phyloP scores from a whole-genome alignment of 257 asterid species.

The Lantana camara region DNA sequence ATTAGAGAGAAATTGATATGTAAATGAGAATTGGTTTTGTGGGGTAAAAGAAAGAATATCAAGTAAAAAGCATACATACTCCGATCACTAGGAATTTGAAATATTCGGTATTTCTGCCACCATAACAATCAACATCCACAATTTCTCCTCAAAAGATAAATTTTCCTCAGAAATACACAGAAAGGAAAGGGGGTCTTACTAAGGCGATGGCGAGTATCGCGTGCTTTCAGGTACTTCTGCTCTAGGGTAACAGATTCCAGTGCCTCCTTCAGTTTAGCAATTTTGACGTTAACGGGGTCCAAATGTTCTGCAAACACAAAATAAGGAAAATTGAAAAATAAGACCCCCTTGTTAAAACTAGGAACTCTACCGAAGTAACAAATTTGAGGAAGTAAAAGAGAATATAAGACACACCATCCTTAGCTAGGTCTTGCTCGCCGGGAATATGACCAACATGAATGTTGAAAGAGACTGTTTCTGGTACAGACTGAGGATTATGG shows the following conservation, averaged over 20 bases:
- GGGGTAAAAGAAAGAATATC: too few relatives aligned
- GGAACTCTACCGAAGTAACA: background rate
- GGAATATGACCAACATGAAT: conserved; percentile 91
- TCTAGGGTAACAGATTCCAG: conserved; percentile 74
- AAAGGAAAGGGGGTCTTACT: conserved; percentile 48
- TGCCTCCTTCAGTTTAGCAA: conserved; percentile 87
- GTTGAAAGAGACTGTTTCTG: conserved; percentile 85
- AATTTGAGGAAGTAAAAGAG: conserved; percentile 9
- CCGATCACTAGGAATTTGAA: too few relatives aligned
- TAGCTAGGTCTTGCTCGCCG: conserved; percentile 68
- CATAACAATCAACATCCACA: too few relatives aligned
- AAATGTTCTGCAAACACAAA: conserved; percentile 48
- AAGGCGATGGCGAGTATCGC: conserved; percentile 73
- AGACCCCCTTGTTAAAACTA: background rate
- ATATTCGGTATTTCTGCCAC: too few relatives aligned
- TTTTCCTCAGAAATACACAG: background rate
- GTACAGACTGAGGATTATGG: conserved; percentile 66
- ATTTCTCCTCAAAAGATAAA: too few relatives aligned
- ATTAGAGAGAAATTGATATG: too few relatives aligned
- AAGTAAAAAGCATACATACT: too few relatives aligned
- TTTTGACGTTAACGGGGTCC: conserved; percentile 85
- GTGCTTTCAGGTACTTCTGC: conserved; percentile 79
- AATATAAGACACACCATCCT: conserved; percentile 65
- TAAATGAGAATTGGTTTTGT: too few relatives aligned
- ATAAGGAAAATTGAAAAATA: background rate